These are phyloP conservation scores for Chlorokybus atmophyticus DNA, from an alignment of 139 green algal genomes.

Conservation along the genomic window DNA sequence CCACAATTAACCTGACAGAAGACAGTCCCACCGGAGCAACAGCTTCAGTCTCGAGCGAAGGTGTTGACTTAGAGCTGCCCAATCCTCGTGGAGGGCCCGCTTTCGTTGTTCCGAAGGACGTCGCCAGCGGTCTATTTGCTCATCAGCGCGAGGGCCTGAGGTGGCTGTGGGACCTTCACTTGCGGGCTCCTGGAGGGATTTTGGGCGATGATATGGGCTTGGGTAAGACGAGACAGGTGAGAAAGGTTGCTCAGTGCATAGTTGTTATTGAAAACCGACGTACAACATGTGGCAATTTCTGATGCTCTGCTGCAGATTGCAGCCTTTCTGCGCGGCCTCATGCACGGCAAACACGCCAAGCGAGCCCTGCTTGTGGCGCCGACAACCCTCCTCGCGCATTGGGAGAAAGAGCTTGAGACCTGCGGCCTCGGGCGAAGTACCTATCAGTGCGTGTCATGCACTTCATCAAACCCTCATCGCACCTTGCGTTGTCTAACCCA, in stretches of 20 bases:
- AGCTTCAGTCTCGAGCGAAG: too few species aligned
- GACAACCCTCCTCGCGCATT: conserved; percentile 74
- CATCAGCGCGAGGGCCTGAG: conserved; percentile 53
- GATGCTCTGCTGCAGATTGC: conserved; percentile 39
- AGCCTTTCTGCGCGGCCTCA: conserved; percentile 61
- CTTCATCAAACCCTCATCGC: not conserved
- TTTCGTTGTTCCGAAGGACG: not conserved
- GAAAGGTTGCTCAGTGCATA: too few species aligned
- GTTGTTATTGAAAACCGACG: conserved; percentile 24
- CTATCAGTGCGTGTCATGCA: not conserved
- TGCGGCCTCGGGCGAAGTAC: conserved; percentile 47
- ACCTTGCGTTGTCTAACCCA: not conserved
- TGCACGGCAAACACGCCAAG: conserved; percentile 28
- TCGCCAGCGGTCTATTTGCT: conserved; percentile 45
- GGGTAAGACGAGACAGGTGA: too few species aligned
- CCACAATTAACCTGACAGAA: too few species aligned
- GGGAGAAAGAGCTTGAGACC: conserved; percentile 63
- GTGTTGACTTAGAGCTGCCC: too few species aligned
- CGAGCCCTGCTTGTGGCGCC: conserved; percentile 66
- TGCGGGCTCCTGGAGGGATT: conserved; percentile 49
- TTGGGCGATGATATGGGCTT: conserved; percentile 63
- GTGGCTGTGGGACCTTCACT: conserved; percentile 64
- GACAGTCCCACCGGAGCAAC: too few species aligned
- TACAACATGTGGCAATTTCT: not conserved
- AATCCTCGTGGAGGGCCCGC: too few species aligned